Base-by-base conservation (phyloP, 176 grass and related monocot species). In the Typha latifolia region DNA sequence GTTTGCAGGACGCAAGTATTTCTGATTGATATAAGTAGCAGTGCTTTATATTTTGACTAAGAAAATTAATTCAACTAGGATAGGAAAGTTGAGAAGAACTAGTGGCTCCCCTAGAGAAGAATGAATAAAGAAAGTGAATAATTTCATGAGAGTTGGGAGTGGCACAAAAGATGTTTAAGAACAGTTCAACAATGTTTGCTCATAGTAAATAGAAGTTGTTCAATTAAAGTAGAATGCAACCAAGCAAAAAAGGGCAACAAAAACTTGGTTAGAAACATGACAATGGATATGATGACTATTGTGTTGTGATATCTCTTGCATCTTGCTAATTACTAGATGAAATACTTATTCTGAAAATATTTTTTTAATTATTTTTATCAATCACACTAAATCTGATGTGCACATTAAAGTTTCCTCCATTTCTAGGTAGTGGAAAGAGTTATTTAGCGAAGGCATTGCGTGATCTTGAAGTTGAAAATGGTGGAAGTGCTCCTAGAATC, bases 351-450 rank as follows among this genome's bases (percentile, higher is more conserved):
- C 16, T 59, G 53, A 14, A 22, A 21, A 59, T 59, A 19, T 16
- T 59, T 22, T 22, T n/a, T 59, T 59, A 11, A 21, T 29, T 29
- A 21, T 9, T 18, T 59, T 19, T 59, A 59, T 19, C 6, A 19
- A 18, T 21, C 3, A 9, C 20, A 9, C 20, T 19, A 59, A 19
- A 0, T 57, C 52, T 71, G 61, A 49, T 62, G 22, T 70, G 73
- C 19, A 27, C 21, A 69, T 57, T 49, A 26, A 12, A 68, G 18
- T 59, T 59, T 59, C 12, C 65, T 53, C 70, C 73, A 81, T 53
- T 24, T 82, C 16, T 70, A 97, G 93, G 93, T 84, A 97, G 93
- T 84, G 93, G 93, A 64, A 97, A 97, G 75, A 92, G 93, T 70
- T 97, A 97, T 73, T 75, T 97, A 55, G 93, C 88, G 16, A 97